These are phyloP conservation scores for Vigna nakashimae DNA, from an alignment of 306 rosid genomes.

Conservation along the genomic window DNA sequence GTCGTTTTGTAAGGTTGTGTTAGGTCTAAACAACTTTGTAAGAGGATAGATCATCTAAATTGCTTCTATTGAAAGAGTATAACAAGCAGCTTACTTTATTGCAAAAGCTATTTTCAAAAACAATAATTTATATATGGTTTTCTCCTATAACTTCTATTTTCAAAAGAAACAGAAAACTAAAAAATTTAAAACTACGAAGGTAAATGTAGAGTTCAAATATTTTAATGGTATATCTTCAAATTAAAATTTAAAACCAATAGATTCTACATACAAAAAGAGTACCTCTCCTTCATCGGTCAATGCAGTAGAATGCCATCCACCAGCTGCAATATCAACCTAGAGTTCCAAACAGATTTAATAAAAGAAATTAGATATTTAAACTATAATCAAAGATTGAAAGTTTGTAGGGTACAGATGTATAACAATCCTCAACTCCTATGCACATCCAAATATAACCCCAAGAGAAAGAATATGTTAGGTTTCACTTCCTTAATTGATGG, in stretches of 20 bases:
- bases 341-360: conserved; percentile 30
- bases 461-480: neutral
- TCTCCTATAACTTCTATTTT: neutral
- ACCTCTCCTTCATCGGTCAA: conserved; percentile 96
- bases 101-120: conserved; percentile 25
- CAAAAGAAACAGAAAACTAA: conserved; percentile 14
- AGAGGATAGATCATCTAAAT: neutral
- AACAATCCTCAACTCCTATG: neutral
- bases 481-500: too few species aligned
- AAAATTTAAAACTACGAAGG: neutral
- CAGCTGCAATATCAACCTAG: conserved; percentile 98
- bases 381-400: neutral
- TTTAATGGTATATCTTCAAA: conserved; percentile 19
- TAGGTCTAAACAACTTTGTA: too few species aligned
- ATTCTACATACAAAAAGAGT: conserved; percentile 32
- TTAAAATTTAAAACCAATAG: conserved; percentile 35
- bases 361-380: conserved; percentile 30
- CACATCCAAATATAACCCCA: neutral
- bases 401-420: neutral
- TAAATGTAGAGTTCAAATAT: conserved; percentile 9
- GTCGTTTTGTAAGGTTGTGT: too few species aligned
- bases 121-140: neutral
- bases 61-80: neutral
- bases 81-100: neutral
- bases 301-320: conserved; percentile 99